These are phyloP conservation scores for Crassisporium funariophilum DNA, from an alignment of 768 basidiomycete species.

Conservation along the genomic window DNA sequence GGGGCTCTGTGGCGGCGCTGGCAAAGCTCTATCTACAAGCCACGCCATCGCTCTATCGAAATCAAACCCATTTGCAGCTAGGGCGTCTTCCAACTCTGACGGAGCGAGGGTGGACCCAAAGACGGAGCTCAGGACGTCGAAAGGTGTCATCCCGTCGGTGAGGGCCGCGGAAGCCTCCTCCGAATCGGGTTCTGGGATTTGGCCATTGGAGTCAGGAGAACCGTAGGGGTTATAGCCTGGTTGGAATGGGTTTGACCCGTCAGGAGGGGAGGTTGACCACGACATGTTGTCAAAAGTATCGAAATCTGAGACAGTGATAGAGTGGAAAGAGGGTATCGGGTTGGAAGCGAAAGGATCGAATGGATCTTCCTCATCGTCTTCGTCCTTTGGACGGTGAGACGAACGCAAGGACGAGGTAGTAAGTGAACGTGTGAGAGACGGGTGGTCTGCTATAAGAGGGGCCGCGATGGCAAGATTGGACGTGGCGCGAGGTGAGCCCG, in stretches of 20 bases:
- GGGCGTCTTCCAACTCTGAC: slow-evolving; percentile 91
- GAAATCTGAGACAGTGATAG: slow-evolving; percentile 63
- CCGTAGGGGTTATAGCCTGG: slow-evolving; percentile 42
- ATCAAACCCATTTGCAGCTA: slow-evolving; percentile 86
- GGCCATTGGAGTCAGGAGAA: slow-evolving; percentile 21
- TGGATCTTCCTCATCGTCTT: slow-evolving; percentile 66
- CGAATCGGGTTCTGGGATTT: slow-evolving; percentile 24
- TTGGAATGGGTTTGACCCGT: slow-evolving; percentile 25
- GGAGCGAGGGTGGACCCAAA: slow-evolving; percentile 91
- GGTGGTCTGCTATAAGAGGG: slow-evolving; percentile 78
- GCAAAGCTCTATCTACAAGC: slow-evolving; percentile 77
- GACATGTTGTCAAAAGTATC: slow-evolving; percentile 48
- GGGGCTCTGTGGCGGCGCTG: slow-evolving; percentile 44
- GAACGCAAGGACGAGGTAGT: slow-evolving; percentile 74
- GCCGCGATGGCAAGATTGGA: slow-evolving; percentile 92
- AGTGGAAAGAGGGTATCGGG: slow-evolving; percentile 58
- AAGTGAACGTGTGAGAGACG: slow-evolving; percentile 49
- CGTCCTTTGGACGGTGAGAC: slow-evolving; percentile 54
- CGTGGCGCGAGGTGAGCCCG: slow-evolving; percentile 63
- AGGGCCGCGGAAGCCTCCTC: slow-evolving; percentile 59
- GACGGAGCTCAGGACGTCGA: slow-evolving; percentile 93
- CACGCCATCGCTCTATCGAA: slow-evolving; percentile 96
- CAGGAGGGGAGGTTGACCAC: slow-evolving; percentile 12
- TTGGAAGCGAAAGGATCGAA: slow-evolving; percentile 75
- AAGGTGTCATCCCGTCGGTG: slow-evolving; percentile 94